Conservation (phyloP, 345 rosid species). For the Anastatica hierochuntica region DNA sequence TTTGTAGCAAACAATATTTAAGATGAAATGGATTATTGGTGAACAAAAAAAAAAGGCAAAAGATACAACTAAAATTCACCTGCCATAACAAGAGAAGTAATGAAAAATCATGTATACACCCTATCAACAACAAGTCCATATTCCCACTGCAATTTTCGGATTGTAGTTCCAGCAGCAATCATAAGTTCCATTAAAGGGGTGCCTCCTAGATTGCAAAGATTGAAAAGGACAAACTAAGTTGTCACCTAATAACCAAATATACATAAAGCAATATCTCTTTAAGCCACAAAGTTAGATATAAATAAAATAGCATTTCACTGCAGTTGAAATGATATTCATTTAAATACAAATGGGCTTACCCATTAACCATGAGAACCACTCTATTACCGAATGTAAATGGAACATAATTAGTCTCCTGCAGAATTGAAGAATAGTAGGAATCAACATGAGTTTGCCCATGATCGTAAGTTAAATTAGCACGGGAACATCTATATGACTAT, state of each 20-base stretch:
- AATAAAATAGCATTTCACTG: not conserved
- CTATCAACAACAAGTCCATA: constrained; percentile 96
- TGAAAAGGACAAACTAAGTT: not conserved
- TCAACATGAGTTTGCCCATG: too few relatives aligned
- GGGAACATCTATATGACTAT: not conserved
- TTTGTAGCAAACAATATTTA: too few relatives aligned
- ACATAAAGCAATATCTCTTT: not conserved
- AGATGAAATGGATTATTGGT: too few relatives aligned
- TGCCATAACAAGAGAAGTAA: constrained; percentile 99
- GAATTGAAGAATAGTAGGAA: constrained; percentile 17
- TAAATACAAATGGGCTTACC: constrained; percentile 41
- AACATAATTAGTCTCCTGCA: constrained; percentile 92
- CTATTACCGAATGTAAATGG: constrained; percentile 80
- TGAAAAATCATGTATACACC: constrained; percentile 91
- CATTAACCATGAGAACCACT: constrained; percentile 94
- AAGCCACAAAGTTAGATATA: not conserved
- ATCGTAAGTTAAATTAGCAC: not conserved
- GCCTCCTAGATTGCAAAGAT: constrained; percentile 61
- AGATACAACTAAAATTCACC: constrained; percentile 45
- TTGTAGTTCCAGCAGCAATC: constrained; percentile 90
- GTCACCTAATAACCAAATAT: not conserved
- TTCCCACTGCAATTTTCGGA: constrained; percentile 81
- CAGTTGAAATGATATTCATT: not conserved
- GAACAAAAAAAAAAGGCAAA: too few relatives aligned
- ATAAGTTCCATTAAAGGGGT: constrained; percentile 91